Percentiles rank a stretch among this genome's conserved stretches.
Evolutionary conservation across 768 basidiomycete species (phyloP).

Genomic region (Mycena filopes): DNA sequence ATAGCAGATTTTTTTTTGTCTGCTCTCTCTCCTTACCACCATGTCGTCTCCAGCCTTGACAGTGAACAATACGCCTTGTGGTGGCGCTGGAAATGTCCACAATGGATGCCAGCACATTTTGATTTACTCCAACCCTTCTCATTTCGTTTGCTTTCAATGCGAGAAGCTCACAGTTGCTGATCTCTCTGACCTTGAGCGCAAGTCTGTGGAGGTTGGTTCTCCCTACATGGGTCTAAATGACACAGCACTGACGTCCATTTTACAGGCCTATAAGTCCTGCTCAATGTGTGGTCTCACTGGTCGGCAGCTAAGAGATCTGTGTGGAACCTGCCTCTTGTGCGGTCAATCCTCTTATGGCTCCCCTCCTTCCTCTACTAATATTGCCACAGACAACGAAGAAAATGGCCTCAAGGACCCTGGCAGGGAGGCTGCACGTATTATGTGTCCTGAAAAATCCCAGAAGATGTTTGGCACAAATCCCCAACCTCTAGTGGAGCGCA

Average conservation of each 20-base stretch:
- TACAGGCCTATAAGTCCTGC: background rate
- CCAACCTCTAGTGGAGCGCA: too few relatives aligned
- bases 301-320: background rate
- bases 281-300: background rate
- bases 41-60: too few relatives aligned
- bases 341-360: background rate
- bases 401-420: too few relatives aligned
- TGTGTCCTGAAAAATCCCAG: too few relatives aligned
- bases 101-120: background rate
- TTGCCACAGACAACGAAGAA: too few relatives aligned
- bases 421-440: too few relatives aligned
- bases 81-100: background rate
- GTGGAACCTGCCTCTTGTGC: background rate
- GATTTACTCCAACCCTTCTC: background rate
- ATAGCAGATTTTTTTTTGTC: too few relatives aligned
- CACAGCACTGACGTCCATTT: too few relatives aligned
- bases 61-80: too few relatives aligned
- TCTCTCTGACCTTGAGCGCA: background rate
- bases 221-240: too few relatives aligned
- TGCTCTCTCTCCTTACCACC: too few relatives aligned
- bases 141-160: background rate
- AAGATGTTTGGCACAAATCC: too few relatives aligned
- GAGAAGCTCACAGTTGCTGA: background rate
- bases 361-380: background rate
- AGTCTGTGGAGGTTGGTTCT: background rate